phyloP scores from a whole-genome alignment of 192 early-diverging fungal genomes.

The Coemansia sp. region DNA sequence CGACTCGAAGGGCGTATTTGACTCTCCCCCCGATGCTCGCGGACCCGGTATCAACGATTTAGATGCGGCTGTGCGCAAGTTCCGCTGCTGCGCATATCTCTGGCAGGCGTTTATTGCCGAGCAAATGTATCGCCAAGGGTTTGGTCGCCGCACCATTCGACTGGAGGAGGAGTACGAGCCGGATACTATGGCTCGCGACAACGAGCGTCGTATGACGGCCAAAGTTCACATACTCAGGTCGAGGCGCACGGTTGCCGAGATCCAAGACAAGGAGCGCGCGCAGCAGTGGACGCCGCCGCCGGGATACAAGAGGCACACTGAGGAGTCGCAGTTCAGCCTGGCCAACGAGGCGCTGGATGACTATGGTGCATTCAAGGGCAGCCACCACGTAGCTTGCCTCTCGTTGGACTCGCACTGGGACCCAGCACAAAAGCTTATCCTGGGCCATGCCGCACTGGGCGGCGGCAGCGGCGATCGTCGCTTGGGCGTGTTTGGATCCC shows the following conservation, averaged over 20 bases:
- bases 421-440: constrained; percentile 44
- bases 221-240: constrained; percentile 59
- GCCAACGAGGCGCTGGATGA: constrained; percentile 57
- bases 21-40: constrained; percentile 60
- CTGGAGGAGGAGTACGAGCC: constrained; percentile 60
- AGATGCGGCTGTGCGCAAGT: constrained; percentile 57
- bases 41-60: constrained; percentile 51
- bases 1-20: constrained; percentile 62
- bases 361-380: constrained; percentile 49
- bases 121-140: constrained; percentile 68
- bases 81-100: constrained; percentile 65
- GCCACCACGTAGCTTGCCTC: constrained; percentile 59
- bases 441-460: constrained; percentile 68
- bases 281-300: constrained; percentile 59
- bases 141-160: constrained; percentile 70
- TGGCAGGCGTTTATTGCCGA: constrained; percentile 77
- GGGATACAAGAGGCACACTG: constrained; percentile 38
- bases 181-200: constrained; percentile 60
- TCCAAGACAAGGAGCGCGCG: constrained; percentile 60
- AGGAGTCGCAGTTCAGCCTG: constrained; percentile 56
- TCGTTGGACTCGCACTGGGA: constrained; percentile 67
- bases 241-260: constrained; percentile 56
- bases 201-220: constrained; percentile 55
- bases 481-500: constrained; percentile 72
- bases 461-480: constrained; percentile 57